A percentile compares a stretch with the other conserved stretches of the same genome.
Evolutionary conservation across 1,284 basidiomycete genomes (phyloP).

Genomic region (Ceratobasidium sp.): DNA sequence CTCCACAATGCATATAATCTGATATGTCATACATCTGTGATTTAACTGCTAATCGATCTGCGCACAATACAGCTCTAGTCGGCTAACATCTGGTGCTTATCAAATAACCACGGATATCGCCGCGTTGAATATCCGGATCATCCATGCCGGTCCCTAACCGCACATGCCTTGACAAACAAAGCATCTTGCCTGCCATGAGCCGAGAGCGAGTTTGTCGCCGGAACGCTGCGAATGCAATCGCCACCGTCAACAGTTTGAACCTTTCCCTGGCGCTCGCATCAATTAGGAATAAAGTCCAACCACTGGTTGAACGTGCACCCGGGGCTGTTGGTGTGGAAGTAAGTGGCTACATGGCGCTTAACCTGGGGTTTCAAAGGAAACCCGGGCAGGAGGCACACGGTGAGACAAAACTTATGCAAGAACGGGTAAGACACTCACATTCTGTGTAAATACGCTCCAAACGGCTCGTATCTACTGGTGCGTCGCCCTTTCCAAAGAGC

Average conservation of each 20-base stretch:
- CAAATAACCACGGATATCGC: neutral
- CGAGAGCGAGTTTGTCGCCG: too few relatives aligned
- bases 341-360: neutral
- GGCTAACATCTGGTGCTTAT: conserved; percentile 10
- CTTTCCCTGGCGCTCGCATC: conserved; percentile 12
- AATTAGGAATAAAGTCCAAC: neutral
- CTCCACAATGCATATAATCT: neutral
- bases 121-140: conserved; percentile 7
- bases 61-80: conserved; percentile 2
- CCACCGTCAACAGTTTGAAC: neutral
- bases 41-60: neutral
- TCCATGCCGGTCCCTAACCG: conserved; percentile 24
- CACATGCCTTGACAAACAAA: too few relatives aligned
- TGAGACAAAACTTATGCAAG: too few relatives aligned
- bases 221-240: neutral
- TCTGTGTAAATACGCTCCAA: neutral
- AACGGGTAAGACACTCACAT: too few relatives aligned
- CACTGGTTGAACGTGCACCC: neutral
- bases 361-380: too few relatives aligned
- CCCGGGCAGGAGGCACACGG: too few relatives aligned
- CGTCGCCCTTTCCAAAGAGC: neutral
- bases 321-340: conserved; percentile 8
- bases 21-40: neutral
- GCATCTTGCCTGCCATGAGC: too few relatives aligned
- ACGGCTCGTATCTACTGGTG: neutral